These are phyloP conservation scores for Tripterygium wilfordii DNA, from an alignment of 177 flowering plant species.

Conservation along the genomic window DNA sequence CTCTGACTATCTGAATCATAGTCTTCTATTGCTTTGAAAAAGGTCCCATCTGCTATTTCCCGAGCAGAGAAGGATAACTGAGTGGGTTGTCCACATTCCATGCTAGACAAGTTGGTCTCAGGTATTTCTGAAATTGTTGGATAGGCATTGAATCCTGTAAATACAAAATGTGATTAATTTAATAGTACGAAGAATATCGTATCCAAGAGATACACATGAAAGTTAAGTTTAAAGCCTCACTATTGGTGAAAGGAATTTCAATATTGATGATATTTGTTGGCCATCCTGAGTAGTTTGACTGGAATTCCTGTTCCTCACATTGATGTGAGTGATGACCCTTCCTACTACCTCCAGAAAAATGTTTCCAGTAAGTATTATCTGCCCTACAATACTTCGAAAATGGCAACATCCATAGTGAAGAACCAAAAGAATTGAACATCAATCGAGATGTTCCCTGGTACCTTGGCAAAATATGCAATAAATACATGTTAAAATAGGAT, in stretches of 20 bases:
- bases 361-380: slow-evolving; percentile 60
- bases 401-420: slow-evolving; percentile 96
- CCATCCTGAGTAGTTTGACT: slow-evolving; percentile 81
- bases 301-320: slow-evolving; percentile 67
- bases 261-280: slow-evolving; percentile 85
- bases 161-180: too few species aligned
- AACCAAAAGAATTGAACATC: slow-evolving; percentile 93
- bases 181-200: too few species aligned
- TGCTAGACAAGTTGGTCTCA: slow-evolving; percentile 40
- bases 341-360: slow-evolving; percentile 51
- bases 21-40: slow-evolving; percentile 90
- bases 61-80: slow-evolving; percentile 94
- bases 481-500: slow-evolving; percentile 8
- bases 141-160: slow-evolving; percentile 51
- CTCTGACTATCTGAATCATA: slow-evolving; percentile 94
- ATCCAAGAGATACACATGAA: too few species aligned
- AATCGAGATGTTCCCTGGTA: slow-evolving; percentile 92
- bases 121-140: slow-evolving; percentile 57
- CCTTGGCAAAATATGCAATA: slow-evolving; percentile 24
- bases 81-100: slow-evolving; percentile 85
- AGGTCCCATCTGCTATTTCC: slow-evolving; percentile 89
- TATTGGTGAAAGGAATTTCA: slow-evolving; percentile 69
- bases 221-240: slow-evolving; percentile 37
- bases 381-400: slow-evolving; percentile 80
- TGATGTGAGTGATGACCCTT: slow-evolving; percentile 41